Evolutionary conservation across 2,329 filamentous ascomycete genomes (phyloP), one percentile per base, ranked within the genome.

Genomic region (Trichophyton simii): DNA sequence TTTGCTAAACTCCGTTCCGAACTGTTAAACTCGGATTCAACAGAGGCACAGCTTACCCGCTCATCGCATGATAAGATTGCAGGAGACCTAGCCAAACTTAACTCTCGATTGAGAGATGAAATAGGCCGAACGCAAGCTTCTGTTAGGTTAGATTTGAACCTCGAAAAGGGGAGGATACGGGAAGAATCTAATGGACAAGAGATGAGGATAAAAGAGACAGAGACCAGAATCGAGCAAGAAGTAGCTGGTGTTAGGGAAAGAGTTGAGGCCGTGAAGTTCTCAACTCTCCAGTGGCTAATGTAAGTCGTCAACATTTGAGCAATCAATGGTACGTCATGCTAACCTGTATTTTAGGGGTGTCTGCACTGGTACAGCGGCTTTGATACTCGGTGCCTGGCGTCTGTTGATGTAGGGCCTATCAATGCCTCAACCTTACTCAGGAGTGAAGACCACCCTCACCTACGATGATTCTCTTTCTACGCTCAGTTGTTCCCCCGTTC

Each of bases 211-310:
- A 96, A 96, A 79, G 94, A 99, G 82, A 97, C 94, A 11, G 94
- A 99, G 78, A 96, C 91, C 62, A 87, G 95, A 76, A 97, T 99
- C 70, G 94, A 99, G 79, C 92, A 97, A 77, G 94, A 97, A 79
- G 91, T 94, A 60, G 92, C 92, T 46, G 87, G 88, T 36, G 74
- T 99, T 71, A 81, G 90, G 67, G 94, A 97, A 79, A 87, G 95
- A 77, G 81, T 99, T 57, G 94, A 99, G 78, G 88, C 90, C 67
- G 94, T 99, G 74, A 99, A 99, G 80, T 97, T 97, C 76, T 90
- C 91, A 72, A 97, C 94, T 41, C 76, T 99, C 73, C 94, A 99
- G 79, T 99, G 94, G 94, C 78, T 99, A 67, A 96, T 97, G 87
- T 91, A 87, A 71, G 89, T 88, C 44, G 83, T 82, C 50, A 28